Conservation (phyloP, 2,329 filamentous ascomycete genomes). For the Claviceps arundinis region DNA sequence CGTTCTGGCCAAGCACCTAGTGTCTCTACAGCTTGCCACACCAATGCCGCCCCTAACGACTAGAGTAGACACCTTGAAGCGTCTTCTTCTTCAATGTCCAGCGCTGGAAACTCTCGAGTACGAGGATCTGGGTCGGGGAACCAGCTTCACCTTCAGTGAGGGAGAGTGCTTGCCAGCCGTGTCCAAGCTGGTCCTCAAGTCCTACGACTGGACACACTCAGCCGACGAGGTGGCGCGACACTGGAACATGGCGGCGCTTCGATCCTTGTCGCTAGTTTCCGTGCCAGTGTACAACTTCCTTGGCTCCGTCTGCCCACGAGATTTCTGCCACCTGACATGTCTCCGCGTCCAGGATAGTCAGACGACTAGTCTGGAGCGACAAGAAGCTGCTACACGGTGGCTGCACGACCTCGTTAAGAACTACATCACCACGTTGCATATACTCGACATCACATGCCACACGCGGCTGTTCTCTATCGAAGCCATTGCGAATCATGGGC, state of each 20-base stretch:
- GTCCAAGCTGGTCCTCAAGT: slow-evolving; percentile 26
- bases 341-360: slow-evolving; percentile 26
- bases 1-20: slow-evolving; percentile 25
- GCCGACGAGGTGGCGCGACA: slow-evolving; percentile 23
- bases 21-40: slow-evolving; percentile 26
- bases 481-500: slow-evolving; percentile 24
- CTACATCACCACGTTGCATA: slow-evolving; percentile 22
- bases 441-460: slow-evolving; percentile 28
- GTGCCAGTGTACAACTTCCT: slow-evolving; percentile 30
- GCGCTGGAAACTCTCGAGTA: slow-evolving; percentile 28
- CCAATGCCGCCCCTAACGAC: slow-evolving; percentile 28
- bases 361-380: slow-evolving; percentile 24
- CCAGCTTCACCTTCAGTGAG: slow-evolving; percentile 25
- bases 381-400: slow-evolving; percentile 24
- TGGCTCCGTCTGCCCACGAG: slow-evolving; percentile 22
- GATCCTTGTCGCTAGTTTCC: slow-evolving; percentile 13
- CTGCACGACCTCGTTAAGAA: slow-evolving; percentile 21
- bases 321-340: slow-evolving; percentile 24
- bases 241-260: slow-evolving; percentile 32
- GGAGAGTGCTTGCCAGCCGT: slow-evolving; percentile 31
- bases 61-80: slow-evolving; percentile 26
- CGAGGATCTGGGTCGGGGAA: slow-evolving; percentile 30
- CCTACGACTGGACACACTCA: slow-evolving; percentile 36
- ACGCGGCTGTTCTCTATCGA: slow-evolving; percentile 22
- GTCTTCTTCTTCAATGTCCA: slow-evolving; percentile 23